Base-by-base conservation (phyloP, 1,139 yeast genomes). In the Sugiyamaella grinbergsii region DNA sequence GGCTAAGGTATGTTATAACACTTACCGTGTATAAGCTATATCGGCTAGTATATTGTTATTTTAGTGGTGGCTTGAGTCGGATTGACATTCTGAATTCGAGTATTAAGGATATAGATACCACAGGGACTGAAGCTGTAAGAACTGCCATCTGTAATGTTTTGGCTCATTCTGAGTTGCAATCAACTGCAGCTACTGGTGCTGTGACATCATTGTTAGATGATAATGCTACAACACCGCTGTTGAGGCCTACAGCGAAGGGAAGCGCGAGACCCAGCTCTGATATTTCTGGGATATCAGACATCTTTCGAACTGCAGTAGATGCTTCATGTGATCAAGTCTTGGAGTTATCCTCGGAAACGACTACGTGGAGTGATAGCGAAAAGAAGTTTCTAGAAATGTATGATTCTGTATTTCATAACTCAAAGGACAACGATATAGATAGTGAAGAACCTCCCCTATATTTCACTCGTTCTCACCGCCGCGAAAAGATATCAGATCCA, bases 351-450 rank as follows among this genome's bases (percentile, higher is more conserved):
- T 26, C 37, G 3, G 33, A 26, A 6, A 26, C 38, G 11, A 42
- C 54, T 5, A 36, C 39, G 6, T 57, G 58, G 59, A 47, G 24
- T 3, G 46, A 47, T 3, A 42, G 33, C n/a, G 24, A 41, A 5
- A 19, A 20, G 15, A 26, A 36, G 22, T 51, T 38, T 20, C 24
- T 54, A 5, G 54, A 56, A 24, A 47, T 51, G 28, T 53, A 47
- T 38, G 29, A 48, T 6, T 41, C 53, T 2, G 55, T 57, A 16
- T 43, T 28, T 19, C 28, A 24, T 13, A 16, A 13, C 19, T 5
- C 18, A 16, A 28, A 4, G 13, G 19, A 24, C 18, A 36, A 36
- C 8, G 28, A 29, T n/a, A 41, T 41, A 19, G 29, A 41, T 15
- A 28, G 16, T 5, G 36, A 28, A 18, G 37, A 41, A 19, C 15